Conservation (phyloP, 1,284 basidiomycete genomes). For the Fomitopsis palustris region DNA sequence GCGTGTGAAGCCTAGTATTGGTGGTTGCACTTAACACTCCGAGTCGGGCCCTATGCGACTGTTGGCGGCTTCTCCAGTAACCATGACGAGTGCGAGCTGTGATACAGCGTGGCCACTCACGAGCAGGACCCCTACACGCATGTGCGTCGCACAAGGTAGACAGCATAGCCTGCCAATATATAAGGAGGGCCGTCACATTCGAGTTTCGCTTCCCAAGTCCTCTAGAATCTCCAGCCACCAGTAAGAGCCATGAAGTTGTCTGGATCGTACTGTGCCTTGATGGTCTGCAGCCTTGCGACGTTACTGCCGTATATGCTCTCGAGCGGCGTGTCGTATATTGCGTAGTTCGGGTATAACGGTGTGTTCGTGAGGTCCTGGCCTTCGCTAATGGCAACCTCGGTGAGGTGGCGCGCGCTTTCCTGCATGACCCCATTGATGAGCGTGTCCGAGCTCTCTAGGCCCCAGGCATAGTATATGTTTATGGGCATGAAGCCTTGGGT, state of each 20-base stretch:
- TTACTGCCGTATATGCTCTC: conserved; percentile 46
- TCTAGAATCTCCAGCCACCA: conserved; percentile 43
- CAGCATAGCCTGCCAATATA: no score
- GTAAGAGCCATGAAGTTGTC: conserved; percentile 53
- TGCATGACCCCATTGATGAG: conserved; percentile 36
- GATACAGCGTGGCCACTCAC: no score
- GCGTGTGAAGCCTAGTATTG: no score
- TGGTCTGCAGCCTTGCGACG: conserved; percentile 32
- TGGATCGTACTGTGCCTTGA: conserved; percentile 46
- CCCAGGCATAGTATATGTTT: conserved; percentile 49
- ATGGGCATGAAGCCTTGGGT: conserved; percentile 37
- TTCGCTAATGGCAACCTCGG: conserved; percentile 34
- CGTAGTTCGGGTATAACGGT: conserved; percentile 46
- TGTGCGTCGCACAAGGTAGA: no score
- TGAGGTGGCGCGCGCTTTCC: conserved; percentile 36
- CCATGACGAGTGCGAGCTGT: no score
- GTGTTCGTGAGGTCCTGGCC: conserved; percentile 40
- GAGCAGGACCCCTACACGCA: no score
- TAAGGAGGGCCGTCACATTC: no score
- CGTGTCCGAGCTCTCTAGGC: conserved; percentile 29
- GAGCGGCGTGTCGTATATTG: conserved; percentile 43
- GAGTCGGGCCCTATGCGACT: no score
- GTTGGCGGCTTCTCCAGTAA: no score
- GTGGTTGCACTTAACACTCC: no score
- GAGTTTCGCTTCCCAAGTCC: neutral